Evolutionary conservation across 78 protist genomes (phyloP).

Genomic region (Dictyostelium citrinum): DNA sequence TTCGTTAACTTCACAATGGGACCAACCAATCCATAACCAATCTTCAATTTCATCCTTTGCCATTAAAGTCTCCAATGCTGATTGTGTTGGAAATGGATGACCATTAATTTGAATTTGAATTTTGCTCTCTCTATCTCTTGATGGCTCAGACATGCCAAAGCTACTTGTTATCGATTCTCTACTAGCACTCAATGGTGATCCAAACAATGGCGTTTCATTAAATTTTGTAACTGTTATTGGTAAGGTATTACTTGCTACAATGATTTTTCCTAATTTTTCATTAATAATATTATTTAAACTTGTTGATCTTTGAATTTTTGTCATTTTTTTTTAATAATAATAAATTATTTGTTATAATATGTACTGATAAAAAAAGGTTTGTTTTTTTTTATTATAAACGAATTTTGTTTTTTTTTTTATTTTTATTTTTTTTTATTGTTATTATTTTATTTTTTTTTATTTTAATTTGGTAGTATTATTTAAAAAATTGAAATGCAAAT

Average conservation of each 20-base stretch:
- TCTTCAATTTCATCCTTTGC: conserved; percentile 28
- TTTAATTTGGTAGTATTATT: neutral
- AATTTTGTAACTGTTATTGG: conserved; percentile 9
- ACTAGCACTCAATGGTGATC: neutral
- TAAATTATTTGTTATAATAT: neutral
- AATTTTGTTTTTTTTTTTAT: neutral
- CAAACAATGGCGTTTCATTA: neutral
- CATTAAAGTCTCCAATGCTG: neutral
- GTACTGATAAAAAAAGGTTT: conserved; percentile 4
- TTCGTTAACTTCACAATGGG: conserved; percentile 25
- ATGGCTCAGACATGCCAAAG: neutral
- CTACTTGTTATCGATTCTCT: neutral
- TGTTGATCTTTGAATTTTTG: neutral
- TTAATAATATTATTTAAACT: conserved; percentile 39
- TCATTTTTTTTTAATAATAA: neutral
- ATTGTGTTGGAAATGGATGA: conserved; percentile 5
- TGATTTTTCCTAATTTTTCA: conserved; percentile 40
- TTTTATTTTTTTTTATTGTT: neutral
- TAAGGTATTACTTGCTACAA: conserved; percentile 17
- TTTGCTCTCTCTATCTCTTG: neutral
- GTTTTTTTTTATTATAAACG: no score
- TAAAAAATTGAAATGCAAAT: neutral
- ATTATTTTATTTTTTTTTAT: neutral
- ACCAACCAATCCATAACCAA: conserved; percentile 57
- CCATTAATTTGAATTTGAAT: conserved; percentile 10